Evolutionary conservation across 352 stramenopile genomes (phyloP).

Genomic region (Phytophthora parvispora): DNA sequence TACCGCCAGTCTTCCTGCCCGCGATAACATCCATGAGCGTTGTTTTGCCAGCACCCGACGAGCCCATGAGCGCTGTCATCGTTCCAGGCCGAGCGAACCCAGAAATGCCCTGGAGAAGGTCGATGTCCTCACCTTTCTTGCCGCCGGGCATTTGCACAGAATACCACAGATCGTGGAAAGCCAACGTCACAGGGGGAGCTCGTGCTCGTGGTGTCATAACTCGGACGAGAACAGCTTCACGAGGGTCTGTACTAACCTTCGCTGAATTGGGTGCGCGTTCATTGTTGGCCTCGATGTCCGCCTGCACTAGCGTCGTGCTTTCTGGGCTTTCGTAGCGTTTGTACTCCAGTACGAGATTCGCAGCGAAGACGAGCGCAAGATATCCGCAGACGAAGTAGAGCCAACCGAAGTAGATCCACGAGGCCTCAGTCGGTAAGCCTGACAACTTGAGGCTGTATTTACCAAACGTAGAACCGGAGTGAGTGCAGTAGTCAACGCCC

Average conservation of each 20-base stretch:
- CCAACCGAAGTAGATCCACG: conserved; percentile 61
- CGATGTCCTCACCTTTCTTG: conserved; percentile 45
- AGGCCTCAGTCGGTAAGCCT: conserved; percentile 42
- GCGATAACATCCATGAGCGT: conserved; percentile 96
- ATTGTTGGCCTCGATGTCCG: conserved; percentile 20
- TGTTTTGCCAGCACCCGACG: conserved; percentile 87
- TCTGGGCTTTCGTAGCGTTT: conserved; percentile 48
- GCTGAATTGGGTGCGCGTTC: background rate
- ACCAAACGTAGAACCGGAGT: conserved; percentile 29
- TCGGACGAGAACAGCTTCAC: background rate
- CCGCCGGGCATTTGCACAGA: conserved; percentile 45
- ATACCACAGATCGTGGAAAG: conserved; percentile 58
- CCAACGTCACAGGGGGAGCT: conserved; percentile 35
- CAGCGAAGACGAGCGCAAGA: conserved; percentile 38
- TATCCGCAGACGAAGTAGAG: conserved; percentile 53
- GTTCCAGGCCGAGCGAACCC: conserved; percentile 59
- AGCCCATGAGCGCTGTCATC: conserved; percentile 75
- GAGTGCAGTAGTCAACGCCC: conserved; percentile 54
- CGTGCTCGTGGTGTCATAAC: background rate
- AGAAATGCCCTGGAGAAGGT: conserved; percentile 81
- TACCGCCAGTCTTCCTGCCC: conserved; percentile 88
- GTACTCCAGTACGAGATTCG: conserved; percentile 50
- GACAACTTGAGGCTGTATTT: conserved; percentile 54
- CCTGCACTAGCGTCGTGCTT: conserved; percentile 38
- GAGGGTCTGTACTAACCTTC: conserved; percentile 3